Conservation (phyloP, 805 yeast species). For the Saturnispora diversa region DNA sequence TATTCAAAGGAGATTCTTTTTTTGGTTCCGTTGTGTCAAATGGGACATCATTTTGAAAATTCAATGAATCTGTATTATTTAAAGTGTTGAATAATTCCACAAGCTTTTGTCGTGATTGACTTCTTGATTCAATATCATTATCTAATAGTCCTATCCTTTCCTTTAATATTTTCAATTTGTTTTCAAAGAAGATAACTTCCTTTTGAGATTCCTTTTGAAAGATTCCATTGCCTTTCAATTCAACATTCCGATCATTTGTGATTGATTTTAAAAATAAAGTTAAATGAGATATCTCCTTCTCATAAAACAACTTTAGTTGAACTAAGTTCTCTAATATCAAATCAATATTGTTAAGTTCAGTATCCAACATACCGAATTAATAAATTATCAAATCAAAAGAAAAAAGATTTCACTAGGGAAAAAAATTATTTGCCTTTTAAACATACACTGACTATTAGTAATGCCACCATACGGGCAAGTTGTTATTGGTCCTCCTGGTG, state of each 20-base stretch:
- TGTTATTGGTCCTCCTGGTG: constrained; percentile 96
- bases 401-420: neutral
- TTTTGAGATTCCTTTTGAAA: constrained; percentile 18
- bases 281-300: constrained; percentile 21
- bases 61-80: constrained; percentile 21
- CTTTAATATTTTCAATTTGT: constrained; percentile 13
- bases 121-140: constrained; percentile 33
- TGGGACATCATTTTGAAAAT: constrained; percentile 22
- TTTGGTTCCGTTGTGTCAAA: constrained; percentile 10
- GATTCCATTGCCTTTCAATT: constrained; percentile 17
- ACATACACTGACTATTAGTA: neutral
- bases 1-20: neutral
- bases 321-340: constrained; percentile 21
- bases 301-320: constrained; percentile 22
- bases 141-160: constrained; percentile 17
- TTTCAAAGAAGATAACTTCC: constrained; percentile 16
- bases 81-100: constrained; percentile 23
- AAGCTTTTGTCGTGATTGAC: constrained; percentile 23
- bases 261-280: constrained; percentile 14
- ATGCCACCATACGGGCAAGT: constrained; percentile 74
- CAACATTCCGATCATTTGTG: constrained; percentile 14
- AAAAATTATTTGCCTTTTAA: neutral
- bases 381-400: neutral
- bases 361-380: constrained; percentile 15
- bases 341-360: constrained; percentile 23